A percentile compares a stretch with the other conserved stretches of the same genome.
Conservation (phyloP, 1,139 yeast genomes). For the Taphrina deformans region DNA sequence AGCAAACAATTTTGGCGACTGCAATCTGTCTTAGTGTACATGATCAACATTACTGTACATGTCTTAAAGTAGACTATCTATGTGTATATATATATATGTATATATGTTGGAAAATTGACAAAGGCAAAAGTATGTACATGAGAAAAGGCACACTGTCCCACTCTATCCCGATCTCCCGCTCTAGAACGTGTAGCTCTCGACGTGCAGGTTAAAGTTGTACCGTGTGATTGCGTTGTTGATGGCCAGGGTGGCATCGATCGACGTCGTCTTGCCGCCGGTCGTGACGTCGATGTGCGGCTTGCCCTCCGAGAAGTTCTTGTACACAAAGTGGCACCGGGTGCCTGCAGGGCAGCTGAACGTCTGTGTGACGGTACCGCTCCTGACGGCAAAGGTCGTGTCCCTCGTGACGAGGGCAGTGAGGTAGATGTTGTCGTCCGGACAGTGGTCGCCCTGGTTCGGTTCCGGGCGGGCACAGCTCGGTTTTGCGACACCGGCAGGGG, state of each 20-base stretch:
- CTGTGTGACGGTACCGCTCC: not conserved
- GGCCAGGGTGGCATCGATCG: not conserved
- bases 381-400: constrained; percentile 7
- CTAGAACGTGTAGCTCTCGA: not conserved
- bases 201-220: constrained; percentile 24
- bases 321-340: not conserved
- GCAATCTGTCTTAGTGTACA: too few relatives aligned
- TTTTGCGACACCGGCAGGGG: constrained; percentile 10
- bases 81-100: too few relatives aligned
- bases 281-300: not conserved
- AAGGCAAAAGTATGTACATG: not conserved
- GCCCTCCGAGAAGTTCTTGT: constrained; percentile 6
- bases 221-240: constrained; percentile 18
- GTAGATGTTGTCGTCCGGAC: constrained; percentile 28
- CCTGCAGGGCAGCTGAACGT: constrained; percentile 2
- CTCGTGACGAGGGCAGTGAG: constrained; percentile 5
- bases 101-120: too few relatives aligned
- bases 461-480: constrained; percentile 10
- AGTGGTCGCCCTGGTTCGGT: not conserved
- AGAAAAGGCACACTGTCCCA: too few relatives aligned
- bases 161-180: too few relatives aligned
- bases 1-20: too few relatives aligned
- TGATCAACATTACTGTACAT: too few relatives aligned
- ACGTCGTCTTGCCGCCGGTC: not conserved
- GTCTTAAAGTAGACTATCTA: too few relatives aligned